Evolutionary conservation across 140 eudicot genomes (phyloP).

Genomic region (Oenanthe javanica): DNA sequence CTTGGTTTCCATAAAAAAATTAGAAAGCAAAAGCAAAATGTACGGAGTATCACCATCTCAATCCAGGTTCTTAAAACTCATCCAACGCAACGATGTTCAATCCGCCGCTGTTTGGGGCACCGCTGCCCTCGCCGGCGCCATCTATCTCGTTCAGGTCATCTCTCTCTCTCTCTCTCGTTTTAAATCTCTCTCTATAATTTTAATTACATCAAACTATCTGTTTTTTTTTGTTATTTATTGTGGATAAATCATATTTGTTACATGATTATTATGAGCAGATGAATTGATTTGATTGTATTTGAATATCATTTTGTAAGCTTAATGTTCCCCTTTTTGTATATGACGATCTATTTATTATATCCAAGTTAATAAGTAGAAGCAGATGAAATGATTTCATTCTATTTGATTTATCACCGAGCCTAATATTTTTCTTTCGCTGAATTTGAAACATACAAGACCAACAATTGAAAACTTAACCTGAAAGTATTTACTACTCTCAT

Average conservation of each 20-base stretch:
- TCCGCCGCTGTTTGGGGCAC: constrained; percentile 92
- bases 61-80: constrained; percentile 38
- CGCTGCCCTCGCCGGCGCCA: constrained; percentile 65
- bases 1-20: not conserved
- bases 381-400: no score
- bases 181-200: not conserved
- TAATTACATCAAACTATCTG: not conserved
- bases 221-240: not conserved
- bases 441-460: not conserved
- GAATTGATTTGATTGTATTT: not conserved
- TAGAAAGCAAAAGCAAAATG: constrained; percentile 16
- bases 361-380: no score
- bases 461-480: not conserved
- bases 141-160: constrained; percentile 71
- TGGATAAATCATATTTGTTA: not conserved
- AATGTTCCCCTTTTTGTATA: not conserved
- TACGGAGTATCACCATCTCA: constrained; percentile 25
- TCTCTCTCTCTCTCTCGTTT: not conserved
- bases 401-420: not conserved
- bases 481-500: not conserved
- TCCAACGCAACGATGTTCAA: constrained; percentile 42
- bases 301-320: not conserved
- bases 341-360: not conserved
- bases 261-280: not conserved
- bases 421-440: not conserved